Conservation (phyloP, 371 early-diverging fungal species). For the Mortierella sp. region DNA sequence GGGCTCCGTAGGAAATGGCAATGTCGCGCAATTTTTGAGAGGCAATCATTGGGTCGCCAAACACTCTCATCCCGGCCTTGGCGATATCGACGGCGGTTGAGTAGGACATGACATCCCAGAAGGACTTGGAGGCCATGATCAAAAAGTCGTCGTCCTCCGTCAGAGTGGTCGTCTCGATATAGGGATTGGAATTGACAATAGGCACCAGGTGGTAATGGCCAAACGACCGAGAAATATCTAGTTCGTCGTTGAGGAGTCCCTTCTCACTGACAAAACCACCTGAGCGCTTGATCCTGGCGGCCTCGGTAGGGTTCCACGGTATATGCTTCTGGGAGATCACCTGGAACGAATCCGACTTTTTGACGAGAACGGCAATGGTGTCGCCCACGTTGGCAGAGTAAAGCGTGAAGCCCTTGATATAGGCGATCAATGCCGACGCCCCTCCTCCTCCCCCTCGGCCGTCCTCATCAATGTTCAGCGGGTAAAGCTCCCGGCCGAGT, state of each 20-base stretch:
- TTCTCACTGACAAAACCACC: slow-evolving; percentile 86
- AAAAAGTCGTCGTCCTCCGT: slow-evolving; percentile 92
- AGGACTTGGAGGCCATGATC: slow-evolving; percentile 85
- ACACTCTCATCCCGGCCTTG: slow-evolving; percentile 73
- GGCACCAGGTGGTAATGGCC: slow-evolving; percentile 90
- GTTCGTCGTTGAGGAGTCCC: slow-evolving; percentile 80
- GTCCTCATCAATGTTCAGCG: slow-evolving; percentile 55
- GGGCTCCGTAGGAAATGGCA: slow-evolving; percentile 88
- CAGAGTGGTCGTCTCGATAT: slow-evolving; percentile 77
- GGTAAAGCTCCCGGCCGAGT: slow-evolving; percentile 82
- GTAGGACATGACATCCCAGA: slow-evolving; percentile 90
- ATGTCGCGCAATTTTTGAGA: slow-evolving; percentile 89
- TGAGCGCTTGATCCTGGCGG: slow-evolving; percentile 81
- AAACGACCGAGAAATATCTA: slow-evolving; percentile 84
- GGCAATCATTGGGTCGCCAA: slow-evolving; percentile 79
- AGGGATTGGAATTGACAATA: slow-evolving; percentile 88
- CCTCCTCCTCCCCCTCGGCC: slow-evolving; percentile 78
- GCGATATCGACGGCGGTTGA: slow-evolving; percentile 90
- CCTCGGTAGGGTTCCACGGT: slow-evolving; percentile 78
- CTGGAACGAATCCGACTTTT: slow-evolving; percentile 80
- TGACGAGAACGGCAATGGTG: slow-evolving; percentile 85
- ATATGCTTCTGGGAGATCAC: slow-evolving; percentile 85
- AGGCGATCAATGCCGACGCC: slow-evolving; percentile 81
- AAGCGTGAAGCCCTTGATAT: slow-evolving; percentile 81
- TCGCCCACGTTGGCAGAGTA: slow-evolving; percentile 94